Evolutionary conservation across 75 land plant genomes (phyloP).

Genomic region (Chamaecyparis obtusa): DNA sequence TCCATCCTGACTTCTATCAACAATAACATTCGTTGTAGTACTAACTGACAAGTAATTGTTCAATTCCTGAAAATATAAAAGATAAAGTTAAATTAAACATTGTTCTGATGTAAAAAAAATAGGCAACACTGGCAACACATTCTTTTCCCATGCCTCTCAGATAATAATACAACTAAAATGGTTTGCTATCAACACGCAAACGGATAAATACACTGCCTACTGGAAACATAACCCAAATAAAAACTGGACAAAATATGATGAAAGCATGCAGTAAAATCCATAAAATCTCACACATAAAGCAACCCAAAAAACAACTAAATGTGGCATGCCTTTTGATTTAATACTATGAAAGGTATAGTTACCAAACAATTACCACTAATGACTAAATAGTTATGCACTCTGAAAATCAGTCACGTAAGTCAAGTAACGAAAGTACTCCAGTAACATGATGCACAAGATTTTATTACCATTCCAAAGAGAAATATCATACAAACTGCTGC

Average conservation of each 20-base stretch:
- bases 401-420: not conserved
- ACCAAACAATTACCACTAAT: not conserved
- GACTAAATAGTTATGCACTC: not conserved
- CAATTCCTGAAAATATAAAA: conserved; percentile 64
- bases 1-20: conserved; percentile 91
- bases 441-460: not conserved
- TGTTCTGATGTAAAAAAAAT: not conserved
- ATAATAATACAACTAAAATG: not conserved
- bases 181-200: no score
- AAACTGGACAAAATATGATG: not conserved
- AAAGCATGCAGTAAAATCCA: not conserved
- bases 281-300: not conserved
- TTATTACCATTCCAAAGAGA: conserved; percentile 92
- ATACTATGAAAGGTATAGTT: not conserved
- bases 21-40: conserved; percentile 78
- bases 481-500: conserved; percentile 92
- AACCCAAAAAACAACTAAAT: not conserved
- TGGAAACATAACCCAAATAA: not conserved
- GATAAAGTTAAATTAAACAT: not conserved
- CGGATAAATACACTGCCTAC: not conserved
- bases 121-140: not conserved
- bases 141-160: no score
- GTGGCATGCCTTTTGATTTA: not conserved
- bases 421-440: no score
- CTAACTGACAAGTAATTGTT: conserved; percentile 68